These are phyloP conservation scores for Asterophora parasitica DNA, from an alignment of 768 basidiomycete species.

Conservation along the genomic window DNA sequence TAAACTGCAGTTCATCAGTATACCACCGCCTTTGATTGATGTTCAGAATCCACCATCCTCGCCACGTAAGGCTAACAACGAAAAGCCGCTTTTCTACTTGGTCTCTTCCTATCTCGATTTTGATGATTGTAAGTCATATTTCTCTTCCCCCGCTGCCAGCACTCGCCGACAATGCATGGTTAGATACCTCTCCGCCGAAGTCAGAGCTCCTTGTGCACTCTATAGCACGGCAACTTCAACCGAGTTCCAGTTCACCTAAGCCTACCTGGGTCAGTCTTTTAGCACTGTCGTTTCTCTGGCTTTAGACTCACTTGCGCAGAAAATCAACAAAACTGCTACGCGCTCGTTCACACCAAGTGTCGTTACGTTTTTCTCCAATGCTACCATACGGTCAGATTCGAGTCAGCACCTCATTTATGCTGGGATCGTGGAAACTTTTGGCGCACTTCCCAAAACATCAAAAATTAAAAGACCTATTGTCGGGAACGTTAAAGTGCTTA, in stretches of 20 bases:
- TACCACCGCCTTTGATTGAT: slow-evolving; percentile 12
- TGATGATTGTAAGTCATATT: slow-evolving; percentile 47
- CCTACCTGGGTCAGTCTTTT: slow-evolving; percentile 35
- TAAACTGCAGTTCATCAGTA: slow-evolving; percentile 42
- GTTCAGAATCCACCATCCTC: slow-evolving; percentile 8
- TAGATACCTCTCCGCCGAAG: slow-evolving; percentile 34
- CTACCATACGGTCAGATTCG: slow-evolving; percentile 30
- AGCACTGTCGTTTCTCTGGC: background rate
- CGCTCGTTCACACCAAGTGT: slow-evolving; percentile 42
- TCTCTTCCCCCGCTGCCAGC: background rate
- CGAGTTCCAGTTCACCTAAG: slow-evolving; percentile 17
- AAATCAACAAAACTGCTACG: slow-evolving; percentile 24
- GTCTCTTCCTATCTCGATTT: slow-evolving; percentile 54
- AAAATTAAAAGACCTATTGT: slow-evolving; percentile 36
- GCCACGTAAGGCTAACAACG: slow-evolving; percentile 17
- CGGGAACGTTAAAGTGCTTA: slow-evolving; percentile 47
- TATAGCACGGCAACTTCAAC: slow-evolving; percentile 15
- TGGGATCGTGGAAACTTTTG: slow-evolving; percentile 45
- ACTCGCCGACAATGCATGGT: background rate
- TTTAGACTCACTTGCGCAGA: slow-evolving; percentile 22
- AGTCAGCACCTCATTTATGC: slow-evolving; percentile 36
- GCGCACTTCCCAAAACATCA: slow-evolving; percentile 28
- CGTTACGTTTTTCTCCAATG: slow-evolving; percentile 41
- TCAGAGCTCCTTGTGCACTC: slow-evolving; percentile 35
- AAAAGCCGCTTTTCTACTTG: slow-evolving; percentile 38